These are phyloP conservation scores for Thelephora aurantiotincta DNA, from an alignment of 768 basidiomycete genomes.

Conservation along the genomic window DNA sequence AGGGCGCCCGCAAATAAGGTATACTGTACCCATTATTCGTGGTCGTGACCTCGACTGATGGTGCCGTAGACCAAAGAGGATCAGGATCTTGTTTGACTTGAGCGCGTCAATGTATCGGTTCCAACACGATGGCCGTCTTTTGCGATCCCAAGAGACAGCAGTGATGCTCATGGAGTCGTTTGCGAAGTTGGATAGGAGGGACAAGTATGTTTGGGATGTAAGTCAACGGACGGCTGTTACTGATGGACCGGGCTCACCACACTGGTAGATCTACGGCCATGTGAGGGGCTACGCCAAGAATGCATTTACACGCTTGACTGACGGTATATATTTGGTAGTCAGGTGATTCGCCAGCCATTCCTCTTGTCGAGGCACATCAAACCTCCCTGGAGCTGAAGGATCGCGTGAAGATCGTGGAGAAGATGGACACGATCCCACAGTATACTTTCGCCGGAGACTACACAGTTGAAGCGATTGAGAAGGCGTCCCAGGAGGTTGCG, in stretches of 20 bases:
- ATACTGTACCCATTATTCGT: slow-evolving; percentile 2
- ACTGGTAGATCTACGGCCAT: slow-evolving; percentile 45
- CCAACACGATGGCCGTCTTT: slow-evolving; percentile 55
- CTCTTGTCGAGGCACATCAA: slow-evolving; percentile 33
- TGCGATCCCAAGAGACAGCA: slow-evolving; percentile 58
- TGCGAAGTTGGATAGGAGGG: slow-evolving; percentile 43
- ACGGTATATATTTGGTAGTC: slow-evolving; percentile 23
- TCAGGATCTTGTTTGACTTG: slow-evolving; percentile 55
- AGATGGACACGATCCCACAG: slow-evolving; percentile 55
- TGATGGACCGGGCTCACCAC: no score
- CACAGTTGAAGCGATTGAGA: slow-evolving; percentile 54
- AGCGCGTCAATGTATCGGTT: slow-evolving; percentile 68
- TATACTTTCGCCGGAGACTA: slow-evolving; percentile 59
- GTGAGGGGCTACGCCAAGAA: slow-evolving; percentile 21
- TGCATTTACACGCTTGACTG: neutral
- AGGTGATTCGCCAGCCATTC: slow-evolving; percentile 45
- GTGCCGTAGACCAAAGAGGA: slow-evolving; percentile 40
- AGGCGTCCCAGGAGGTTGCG: slow-evolving; percentile 44
- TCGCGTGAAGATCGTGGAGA: slow-evolving; percentile 53
- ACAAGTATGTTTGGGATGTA: slow-evolving; percentile 70
- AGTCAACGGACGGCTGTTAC: slow-evolving; percentile 13
- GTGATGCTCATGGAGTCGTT: slow-evolving; percentile 68
- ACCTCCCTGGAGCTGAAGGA: slow-evolving; percentile 40
- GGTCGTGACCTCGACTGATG: neutral
- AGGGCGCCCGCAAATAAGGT: slow-evolving; percentile 59